Evolutionary conservation across 2,329 filamentous ascomycete genomes (phyloP), one percentile per base, ranked within the genome.

Genomic region (Colletotrichum abscissum): DNA sequence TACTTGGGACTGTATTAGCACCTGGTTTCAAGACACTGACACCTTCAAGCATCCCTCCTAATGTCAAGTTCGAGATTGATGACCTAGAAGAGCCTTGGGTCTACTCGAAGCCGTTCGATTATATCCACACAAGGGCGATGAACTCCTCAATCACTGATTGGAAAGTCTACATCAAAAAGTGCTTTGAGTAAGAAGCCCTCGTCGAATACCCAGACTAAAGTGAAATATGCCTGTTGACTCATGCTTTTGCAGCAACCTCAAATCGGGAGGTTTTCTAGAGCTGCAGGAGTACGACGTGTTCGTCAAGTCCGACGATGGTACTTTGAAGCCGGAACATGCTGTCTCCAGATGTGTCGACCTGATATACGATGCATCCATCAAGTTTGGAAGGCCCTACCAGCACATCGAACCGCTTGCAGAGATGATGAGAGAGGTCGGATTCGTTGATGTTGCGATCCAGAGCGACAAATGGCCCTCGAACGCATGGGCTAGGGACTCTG

Each of bases 391-490:
- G 19, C 76, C 79, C 0, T 76, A 82, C 5, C 76, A 78, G 49
- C 19, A 52, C 11, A 28, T 56, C 1, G 22, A n/a, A 46, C 79
- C 54, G 62, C 81, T 11, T 77, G 81, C 26, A 81, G 82, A 69
- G 78, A 78, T 24, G 79, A 79, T 88, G 75, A 76, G 79, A 35
- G 83, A 84, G 30, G 85, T 84, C 1, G 88, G 87, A 5, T 88
- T 89, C 75, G 79, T 82, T 70, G 81, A 88, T 73, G 84, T 89
- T 0, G 76, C 77, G 1, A 83, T 87, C 75, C 78, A 82, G 6
- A 76, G 83, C 38, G 84, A 79, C 76, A 83, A 82, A 76, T 80
- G 85, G 73, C 85, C 86, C 1, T 78, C 81, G 67, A 84, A 83
- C 73, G 77, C 81, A 7, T 88, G 86, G 86, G 82, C 86, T 1